These are phyloP conservation scores for Kluyveromyces sp. DNA, from an alignment of 1,139 yeast species.

Conservation along the genomic window DNA sequence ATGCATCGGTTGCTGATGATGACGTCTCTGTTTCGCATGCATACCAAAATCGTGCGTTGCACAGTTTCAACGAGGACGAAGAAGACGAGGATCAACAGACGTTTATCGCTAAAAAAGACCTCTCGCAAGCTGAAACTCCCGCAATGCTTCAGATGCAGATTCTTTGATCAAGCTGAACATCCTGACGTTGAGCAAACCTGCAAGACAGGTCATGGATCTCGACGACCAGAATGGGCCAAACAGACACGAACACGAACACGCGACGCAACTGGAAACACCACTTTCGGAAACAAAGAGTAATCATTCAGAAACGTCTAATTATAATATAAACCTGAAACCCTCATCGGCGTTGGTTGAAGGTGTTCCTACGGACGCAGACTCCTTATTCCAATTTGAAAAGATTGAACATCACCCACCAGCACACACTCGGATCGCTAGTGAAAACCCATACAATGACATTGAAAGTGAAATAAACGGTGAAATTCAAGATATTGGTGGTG, in stretches of 20 bases:
- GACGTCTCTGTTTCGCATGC: background rate
- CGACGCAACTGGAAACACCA: too few relatives aligned
- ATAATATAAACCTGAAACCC: background rate
- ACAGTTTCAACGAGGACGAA: background rate
- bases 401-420: background rate
- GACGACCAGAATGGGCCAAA: background rate
- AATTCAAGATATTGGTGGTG: too few relatives aligned
- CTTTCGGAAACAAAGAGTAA: background rate
- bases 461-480: too few relatives aligned
- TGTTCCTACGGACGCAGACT: background rate
- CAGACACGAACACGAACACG: background rate
- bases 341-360: background rate
- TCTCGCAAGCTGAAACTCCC: background rate
- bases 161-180: conserved; percentile 2
- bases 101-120: background rate
- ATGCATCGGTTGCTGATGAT: background rate
- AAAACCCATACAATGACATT: too few relatives aligned
- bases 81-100: background rate
- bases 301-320: background rate
- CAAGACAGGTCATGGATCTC: background rate
- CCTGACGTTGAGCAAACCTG: conserved; percentile 1
- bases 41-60: background rate
- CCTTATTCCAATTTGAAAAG: background rate
- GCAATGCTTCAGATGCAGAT: background rate
- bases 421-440: too few relatives aligned